Evolutionary conservation across 2,329 filamentous ascomycete species (phyloP).

Genomic region (Ceratocystis alfenasii): DNA sequence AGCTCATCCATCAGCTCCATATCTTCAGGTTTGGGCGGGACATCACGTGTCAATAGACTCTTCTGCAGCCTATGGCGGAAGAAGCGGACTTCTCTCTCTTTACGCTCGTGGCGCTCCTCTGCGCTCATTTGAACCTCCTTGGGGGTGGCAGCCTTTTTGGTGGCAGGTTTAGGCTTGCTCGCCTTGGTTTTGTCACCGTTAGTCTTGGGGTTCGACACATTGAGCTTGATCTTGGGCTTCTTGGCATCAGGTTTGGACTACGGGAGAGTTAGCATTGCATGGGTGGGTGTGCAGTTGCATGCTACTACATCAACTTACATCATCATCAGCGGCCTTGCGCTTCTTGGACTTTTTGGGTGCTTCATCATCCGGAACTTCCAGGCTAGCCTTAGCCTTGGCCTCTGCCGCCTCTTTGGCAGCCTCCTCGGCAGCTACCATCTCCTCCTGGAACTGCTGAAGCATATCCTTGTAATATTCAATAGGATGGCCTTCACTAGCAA

Average conservation of each 20-base stretch:
- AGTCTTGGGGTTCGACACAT: slow-evolving; percentile 49
- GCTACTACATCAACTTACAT: slow-evolving; percentile 35
- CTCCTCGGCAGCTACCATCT: slow-evolving; percentile 43
- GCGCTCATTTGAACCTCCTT: slow-evolving; percentile 48
- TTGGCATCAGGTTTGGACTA: slow-evolving; percentile 43
- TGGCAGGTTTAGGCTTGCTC: slow-evolving; percentile 42
- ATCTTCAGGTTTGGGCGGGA: slow-evolving; percentile 73
- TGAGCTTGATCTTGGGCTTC: slow-evolving; percentile 57
- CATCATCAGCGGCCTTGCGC: slow-evolving; percentile 69
- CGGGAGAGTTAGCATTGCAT: slow-evolving; percentile 6
- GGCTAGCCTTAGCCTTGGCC: slow-evolving; percentile 28
- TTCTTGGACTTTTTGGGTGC: slow-evolving; percentile 61
- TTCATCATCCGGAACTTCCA: slow-evolving; percentile 45
- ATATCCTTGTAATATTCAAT: slow-evolving; percentile 75
- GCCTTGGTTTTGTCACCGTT: slow-evolving; percentile 34
- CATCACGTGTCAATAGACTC: slow-evolving; percentile 74
- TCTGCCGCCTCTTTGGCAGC: slow-evolving; percentile 39
- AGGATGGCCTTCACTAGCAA: slow-evolving; percentile 67
- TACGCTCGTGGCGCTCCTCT: slow-evolving; percentile 47
- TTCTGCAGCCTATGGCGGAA: slow-evolving; percentile 91
- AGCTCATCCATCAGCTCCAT: slow-evolving; percentile 69
- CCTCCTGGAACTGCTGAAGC: slow-evolving; percentile 57
- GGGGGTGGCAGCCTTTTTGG: slow-evolving; percentile 43
- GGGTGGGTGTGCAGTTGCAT: not conserved
- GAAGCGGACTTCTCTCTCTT: slow-evolving; percentile 74